phyloP scores from a whole-genome alignment of 2,329 filamentous ascomycete species.

The Bipolaris zeicola region DNA sequence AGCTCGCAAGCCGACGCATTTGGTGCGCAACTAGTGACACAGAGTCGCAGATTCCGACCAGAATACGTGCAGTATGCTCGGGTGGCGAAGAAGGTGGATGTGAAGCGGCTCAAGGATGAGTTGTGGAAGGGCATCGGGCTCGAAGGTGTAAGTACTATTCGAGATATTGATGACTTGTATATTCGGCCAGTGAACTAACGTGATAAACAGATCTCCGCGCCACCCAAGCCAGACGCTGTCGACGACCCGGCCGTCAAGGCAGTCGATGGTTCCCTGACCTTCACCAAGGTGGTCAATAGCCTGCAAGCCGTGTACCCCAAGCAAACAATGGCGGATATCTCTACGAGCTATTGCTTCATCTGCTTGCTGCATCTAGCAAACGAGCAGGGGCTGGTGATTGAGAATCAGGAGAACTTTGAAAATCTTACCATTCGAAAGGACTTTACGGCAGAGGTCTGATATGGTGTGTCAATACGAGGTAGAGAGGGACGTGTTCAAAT shows the following conservation, averaged over 20 bases:
- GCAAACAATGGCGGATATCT: slow-evolving; percentile 88
- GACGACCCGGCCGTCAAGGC: slow-evolving; percentile 47
- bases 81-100: slow-evolving; percentile 70
- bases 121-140: slow-evolving; percentile 68
- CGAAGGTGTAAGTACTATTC: slow-evolving; percentile 44
- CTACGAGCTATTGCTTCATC: slow-evolving; percentile 92
- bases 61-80: slow-evolving; percentile 70
- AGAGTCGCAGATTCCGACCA: slow-evolving; percentile 63
- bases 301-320: slow-evolving; percentile 85
- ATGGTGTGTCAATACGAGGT: not conserved
- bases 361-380: slow-evolving; percentile 89
- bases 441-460: slow-evolving; percentile 44
- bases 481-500: not conserved
- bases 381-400: slow-evolving; percentile 84
- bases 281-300: slow-evolving; percentile 90
- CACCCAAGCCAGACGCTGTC: slow-evolving; percentile 18
- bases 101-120: slow-evolving; percentile 67
- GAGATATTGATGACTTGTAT: not conserved
- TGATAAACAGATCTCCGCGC: slow-evolving; percentile 23
- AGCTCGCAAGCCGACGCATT: slow-evolving; percentile 60
- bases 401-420: slow-evolving; percentile 61
- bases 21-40: slow-evolving; percentile 66
- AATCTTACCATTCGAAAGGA: slow-evolving; percentile 58
- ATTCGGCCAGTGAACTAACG: slow-evolving; percentile 15
- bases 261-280: slow-evolving; percentile 68